Base-by-base conservation (phyloP, 1,139 yeast species). In the Hansenula sp. region DNA sequence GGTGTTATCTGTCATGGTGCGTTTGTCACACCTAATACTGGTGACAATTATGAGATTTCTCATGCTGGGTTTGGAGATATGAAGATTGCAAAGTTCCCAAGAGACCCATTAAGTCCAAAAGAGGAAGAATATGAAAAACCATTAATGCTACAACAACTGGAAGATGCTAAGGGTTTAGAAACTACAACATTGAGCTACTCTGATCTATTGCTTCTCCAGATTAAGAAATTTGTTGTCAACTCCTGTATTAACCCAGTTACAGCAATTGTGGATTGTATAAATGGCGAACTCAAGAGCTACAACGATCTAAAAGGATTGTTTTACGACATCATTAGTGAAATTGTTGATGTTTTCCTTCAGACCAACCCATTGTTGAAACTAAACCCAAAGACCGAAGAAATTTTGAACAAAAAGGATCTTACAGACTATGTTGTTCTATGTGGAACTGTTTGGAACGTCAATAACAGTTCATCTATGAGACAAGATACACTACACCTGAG, bases 1-100 rank as follows among this genome's bases (percentile, higher is more conserved):
- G 96, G 90, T 35, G 79, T 90, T 14, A 81, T 82, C 30, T 75
- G 88, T 3, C 97, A 90, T 61, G 97, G 97, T 4, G 88, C 84
- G 3, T 73, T 70, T 51, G 64, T 68, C 41, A 51, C 64, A 0
- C 57, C 68, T 7, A 68, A 73, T 16, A 29, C 38, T 11, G 38
- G 31, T 7, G 37, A 51, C 10, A 59, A 52, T 11, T 60, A 50
- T 37, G 57, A 53, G 1, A 76, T 71, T 43, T 75, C 77, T 32
- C 94, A 83, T 61, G 88, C 82, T 8, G 92, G 90, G 1, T 59
- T 60, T 25, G 95, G 90, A 1, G 69, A 69, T 35, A 59, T 87
- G 41, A 70, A 73, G 44, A 58, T 87, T 16, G 74, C 82, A 3
- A 60, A 64, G 41, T 48, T 72, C 16, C 74, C 76, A 18, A 56